Percentiles rank a stretch among this genome's conserved stretches.
phyloP scores from a whole-genome alignment of 202 grass and related monocot species.

The Eragrostis tef region DNA sequence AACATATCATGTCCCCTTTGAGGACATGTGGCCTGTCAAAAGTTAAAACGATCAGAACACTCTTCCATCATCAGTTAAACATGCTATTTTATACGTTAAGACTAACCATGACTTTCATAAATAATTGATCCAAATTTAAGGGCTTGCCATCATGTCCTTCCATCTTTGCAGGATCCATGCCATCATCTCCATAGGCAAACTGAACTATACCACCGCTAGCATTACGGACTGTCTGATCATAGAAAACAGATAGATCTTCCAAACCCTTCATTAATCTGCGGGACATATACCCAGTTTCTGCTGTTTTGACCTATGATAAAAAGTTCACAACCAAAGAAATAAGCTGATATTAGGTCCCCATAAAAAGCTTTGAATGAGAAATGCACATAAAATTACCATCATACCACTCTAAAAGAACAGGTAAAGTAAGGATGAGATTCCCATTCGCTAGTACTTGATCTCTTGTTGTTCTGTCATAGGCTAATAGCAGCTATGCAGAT shows the following conservation, averaged over 20 bases:
- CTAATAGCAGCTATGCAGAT: not conserved
- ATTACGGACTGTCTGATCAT: constrained; percentile 92
- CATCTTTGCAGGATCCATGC: constrained; percentile 99
- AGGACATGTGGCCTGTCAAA: constrained; percentile 80
- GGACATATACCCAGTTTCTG: constrained; percentile 99
- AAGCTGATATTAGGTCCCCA: constrained; percentile 12
- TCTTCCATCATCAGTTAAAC: constrained; percentile 33
- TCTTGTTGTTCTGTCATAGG: not conserved
- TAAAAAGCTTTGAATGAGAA: constrained; percentile 21
- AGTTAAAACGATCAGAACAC: constrained; percentile 38
- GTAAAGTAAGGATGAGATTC: not conserved
- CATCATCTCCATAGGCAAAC: constrained; percentile 97
- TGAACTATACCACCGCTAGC: constrained; percentile 84
- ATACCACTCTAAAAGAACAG: not conserved
- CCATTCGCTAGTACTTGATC: constrained; percentile 27
- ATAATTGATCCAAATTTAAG: constrained; percentile 95
- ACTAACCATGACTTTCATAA: constrained; percentile 96
- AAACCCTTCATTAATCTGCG: constrained; percentile 93
- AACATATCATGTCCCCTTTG: constrained; percentile 56
- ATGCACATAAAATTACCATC: constrained; percentile 7
- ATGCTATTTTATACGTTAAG: constrained; percentile 25
- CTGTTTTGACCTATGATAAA: constrained; percentile 88
- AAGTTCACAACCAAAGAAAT: constrained; percentile 33
- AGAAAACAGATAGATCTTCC: constrained; percentile 92
- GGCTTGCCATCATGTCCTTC: constrained; percentile 79